Conservation (phyloP, 441 rosid species). For the Melastoma candidum region DNA sequence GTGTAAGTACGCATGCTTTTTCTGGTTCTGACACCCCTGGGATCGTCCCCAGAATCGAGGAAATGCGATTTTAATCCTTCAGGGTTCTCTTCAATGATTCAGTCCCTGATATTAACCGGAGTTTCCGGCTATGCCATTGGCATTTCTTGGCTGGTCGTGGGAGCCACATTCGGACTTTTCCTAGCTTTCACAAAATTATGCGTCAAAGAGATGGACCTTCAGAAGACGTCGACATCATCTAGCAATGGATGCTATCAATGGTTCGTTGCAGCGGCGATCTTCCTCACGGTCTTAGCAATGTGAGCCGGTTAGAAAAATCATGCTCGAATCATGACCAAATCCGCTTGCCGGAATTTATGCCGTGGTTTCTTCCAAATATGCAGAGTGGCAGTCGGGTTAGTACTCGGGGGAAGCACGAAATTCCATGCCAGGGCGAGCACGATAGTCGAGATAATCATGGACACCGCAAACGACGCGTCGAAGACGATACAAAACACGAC, state of each 20-base stretch:
- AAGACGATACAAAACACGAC: constrained; percentile 42
- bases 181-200: constrained; percentile 17
- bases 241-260: constrained; percentile 23
- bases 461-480: constrained; percentile 49
- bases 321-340: no score
- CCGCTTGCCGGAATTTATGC: background rate
- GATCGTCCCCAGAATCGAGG: fast-evolving
- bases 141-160: constrained; percentile 42
- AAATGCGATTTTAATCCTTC: no score
- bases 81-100: constrained; percentile 9
- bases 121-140: constrained; percentile 45
- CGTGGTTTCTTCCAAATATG: constrained; percentile 1
- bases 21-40: background rate
- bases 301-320: constrained; percentile 18
- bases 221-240: constrained; percentile 18
- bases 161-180: constrained; percentile 29
- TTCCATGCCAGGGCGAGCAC: constrained; percentile 40
- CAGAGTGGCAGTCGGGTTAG: constrained; percentile 53
- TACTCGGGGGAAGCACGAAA: constrained; percentile 46
- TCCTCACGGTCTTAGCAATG: constrained; percentile 47
- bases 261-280: constrained; percentile 26
- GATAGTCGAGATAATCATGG: constrained; percentile 38
- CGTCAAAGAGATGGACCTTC: constrained; percentile 21
- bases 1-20: constrained; percentile 30
- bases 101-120: constrained; percentile 59